phyloP scores from a whole-genome alignment of 148 eudicot species.

The Selenicereus undatus region DNA sequence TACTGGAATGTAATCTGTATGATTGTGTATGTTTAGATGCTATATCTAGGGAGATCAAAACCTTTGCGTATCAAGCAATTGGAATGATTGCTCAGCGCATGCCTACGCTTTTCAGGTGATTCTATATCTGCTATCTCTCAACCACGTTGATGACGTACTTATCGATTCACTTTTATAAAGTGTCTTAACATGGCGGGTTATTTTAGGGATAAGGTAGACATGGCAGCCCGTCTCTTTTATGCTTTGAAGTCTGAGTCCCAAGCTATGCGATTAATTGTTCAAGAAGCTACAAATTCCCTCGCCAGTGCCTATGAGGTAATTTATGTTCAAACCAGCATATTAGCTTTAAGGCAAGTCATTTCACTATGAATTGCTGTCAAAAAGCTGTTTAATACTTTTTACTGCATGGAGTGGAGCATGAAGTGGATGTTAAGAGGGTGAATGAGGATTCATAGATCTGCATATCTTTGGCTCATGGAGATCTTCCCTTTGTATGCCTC shows the following conservation, averaged over 20 bases:
- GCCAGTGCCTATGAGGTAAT: constrained; percentile 80
- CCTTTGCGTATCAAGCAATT: constrained; percentile 85
- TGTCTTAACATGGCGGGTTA: constrained; percentile 10
- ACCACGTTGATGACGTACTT: background rate
- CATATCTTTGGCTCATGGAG: background rate
- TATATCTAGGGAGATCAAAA: constrained; percentile 71
- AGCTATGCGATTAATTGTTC: constrained; percentile 64
- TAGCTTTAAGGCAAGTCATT: background rate
- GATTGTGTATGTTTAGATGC: constrained; percentile 45
- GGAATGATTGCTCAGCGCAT: constrained; percentile 88
- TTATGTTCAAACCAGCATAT: background rate
- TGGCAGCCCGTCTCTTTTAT: constrained; percentile 82
- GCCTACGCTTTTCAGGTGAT: constrained; percentile 95
- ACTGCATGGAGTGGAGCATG: background rate
- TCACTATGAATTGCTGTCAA: background rate
- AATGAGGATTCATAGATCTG: background rate
- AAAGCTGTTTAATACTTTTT: constrained; percentile 8
- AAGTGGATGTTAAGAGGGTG: background rate
- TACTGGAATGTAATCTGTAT: constrained; percentile 19
- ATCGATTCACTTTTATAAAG: constrained; percentile 7
- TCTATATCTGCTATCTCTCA: background rate
- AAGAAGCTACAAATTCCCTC: constrained; percentile 86
- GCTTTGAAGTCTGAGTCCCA: constrained; percentile 77
- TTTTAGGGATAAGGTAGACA: constrained; percentile 76
- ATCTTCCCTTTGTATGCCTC: background rate